These are phyloP conservation scores for Epicoccum nigrum DNA, from an alignment of 2,329 filamentous ascomycete species.

Conservation along the genomic window DNA sequence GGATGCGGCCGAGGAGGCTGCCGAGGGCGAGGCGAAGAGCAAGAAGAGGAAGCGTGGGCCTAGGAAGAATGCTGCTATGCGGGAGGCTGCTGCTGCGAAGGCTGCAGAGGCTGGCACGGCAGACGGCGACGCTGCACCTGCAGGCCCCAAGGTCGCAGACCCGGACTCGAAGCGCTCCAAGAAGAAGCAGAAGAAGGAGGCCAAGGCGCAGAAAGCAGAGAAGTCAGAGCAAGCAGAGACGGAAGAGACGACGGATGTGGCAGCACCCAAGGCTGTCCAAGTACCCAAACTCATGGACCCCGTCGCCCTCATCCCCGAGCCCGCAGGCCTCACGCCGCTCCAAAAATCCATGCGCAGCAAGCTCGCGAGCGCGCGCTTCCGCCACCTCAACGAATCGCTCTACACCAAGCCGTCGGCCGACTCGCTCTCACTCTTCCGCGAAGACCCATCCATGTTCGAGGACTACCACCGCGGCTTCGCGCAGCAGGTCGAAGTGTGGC, in stretches of 20 bases:
- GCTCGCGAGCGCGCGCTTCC: slow-evolving; percentile 92
- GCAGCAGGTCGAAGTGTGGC: slow-evolving; percentile 94
- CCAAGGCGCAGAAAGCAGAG: slow-evolving; percentile 30
- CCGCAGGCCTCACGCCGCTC: slow-evolving; percentile 80
- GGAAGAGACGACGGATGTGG: background rate
- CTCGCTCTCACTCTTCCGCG: slow-evolving; percentile 80
- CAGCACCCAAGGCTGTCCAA: slow-evolving; percentile 11
- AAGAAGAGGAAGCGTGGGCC: slow-evolving; percentile 39
- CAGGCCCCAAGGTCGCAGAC: slow-evolving; percentile 18
- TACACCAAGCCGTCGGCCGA: slow-evolving; percentile 89
- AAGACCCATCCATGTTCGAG: slow-evolving; percentile 89
- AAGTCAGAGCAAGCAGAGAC: slow-evolving; percentile 1
- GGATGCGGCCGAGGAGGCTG: slow-evolving; percentile 37
- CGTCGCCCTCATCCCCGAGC: slow-evolving; percentile 42
- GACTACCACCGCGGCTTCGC: slow-evolving; percentile 98
- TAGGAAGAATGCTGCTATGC: slow-evolving; percentile 32
- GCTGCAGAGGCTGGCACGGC: slow-evolving; percentile 25
- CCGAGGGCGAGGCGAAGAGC: slow-evolving; percentile 44
- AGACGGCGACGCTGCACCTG: slow-evolving; percentile 28
- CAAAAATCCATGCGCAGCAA: slow-evolving; percentile 95
- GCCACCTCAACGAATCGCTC: slow-evolving; percentile 93
- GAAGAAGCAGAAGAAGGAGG: slow-evolving; percentile 44
- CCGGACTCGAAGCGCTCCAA: slow-evolving; percentile 40
- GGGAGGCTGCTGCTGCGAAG: slow-evolving; percentile 27
- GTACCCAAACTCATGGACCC: slow-evolving; percentile 42